Base-by-base conservation (phyloP, 2,329 filamentous ascomycete genomes). In the Talaromyces albobiverticillius region DNA sequence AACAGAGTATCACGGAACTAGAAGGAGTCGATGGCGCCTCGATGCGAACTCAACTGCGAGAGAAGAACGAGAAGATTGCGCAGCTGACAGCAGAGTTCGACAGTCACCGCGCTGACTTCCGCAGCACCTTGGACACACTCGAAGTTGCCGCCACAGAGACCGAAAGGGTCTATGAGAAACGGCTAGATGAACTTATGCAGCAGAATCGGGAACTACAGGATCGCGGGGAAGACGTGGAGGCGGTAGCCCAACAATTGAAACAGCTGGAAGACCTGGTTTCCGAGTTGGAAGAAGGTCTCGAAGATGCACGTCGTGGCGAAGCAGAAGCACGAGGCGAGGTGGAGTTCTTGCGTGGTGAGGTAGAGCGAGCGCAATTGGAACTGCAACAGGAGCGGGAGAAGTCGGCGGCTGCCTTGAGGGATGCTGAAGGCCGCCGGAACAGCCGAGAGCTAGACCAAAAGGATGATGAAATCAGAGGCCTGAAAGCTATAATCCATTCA, bases 401-500 rank as follows among this genome's bases (percentile, higher is more conserved):
- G 71, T 84, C 86, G 4, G 84, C 84, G 2, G 82, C 82, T 11
- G 79, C 79, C 3, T 67, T 83, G 54, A 84, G 82, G 61, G 81
- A 80, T 25, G 76, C 72, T 10, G 77, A 77, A 47, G 67, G 64
- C 8, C 63, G 68, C 14, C 64, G 66, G 22, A 71, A 77, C 45
- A 81, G 82, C 41, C 90, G 90, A 70, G 91, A 96, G 59, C 73
- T 97, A 26, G 91, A 95, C 67, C 89, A 95, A 67, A 94, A 95
- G 68, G 93, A 99, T 65, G 94, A 99, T 64, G 94, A 99, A 76
- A 97, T 99, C 65, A 84, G 93, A 58, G 94, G 94, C 45, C 81
- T 99, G 60, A 99, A 97, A 73, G 93, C 94, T 41, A 97, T 99
- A 67, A 97, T 99, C 57, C 93, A 97, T 73, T 96, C 90, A 16